Conservation (phyloP, 129 eudicot genomes). For the Escallonia rubra region DNA sequence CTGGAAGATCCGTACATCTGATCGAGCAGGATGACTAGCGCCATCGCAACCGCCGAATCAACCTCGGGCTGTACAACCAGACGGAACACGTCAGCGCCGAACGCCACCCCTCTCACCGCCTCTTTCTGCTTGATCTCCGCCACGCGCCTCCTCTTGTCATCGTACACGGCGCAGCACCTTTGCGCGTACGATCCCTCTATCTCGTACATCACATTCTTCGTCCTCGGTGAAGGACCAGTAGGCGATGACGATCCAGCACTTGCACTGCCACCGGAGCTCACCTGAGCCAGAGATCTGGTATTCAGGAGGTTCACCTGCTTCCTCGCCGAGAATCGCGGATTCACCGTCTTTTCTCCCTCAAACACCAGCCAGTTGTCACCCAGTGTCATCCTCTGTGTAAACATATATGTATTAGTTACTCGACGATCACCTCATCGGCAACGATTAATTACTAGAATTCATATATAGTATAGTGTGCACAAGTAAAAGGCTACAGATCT, state of each 20-base stretch:
- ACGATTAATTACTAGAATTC: background rate
- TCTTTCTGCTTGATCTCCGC: slow-evolving; percentile 72
- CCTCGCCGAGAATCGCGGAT: slow-evolving; percentile 42
- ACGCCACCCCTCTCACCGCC: slow-evolving; percentile 41
- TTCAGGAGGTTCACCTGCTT: slow-evolving; percentile 39
- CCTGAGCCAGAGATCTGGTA: slow-evolving; percentile 45
- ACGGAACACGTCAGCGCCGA: slow-evolving; percentile 59
- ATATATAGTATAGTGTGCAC: background rate
- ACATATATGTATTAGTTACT: background rate
- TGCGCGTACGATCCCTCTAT: slow-evolving; percentile 63
- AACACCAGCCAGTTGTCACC: slow-evolving; percentile 58
- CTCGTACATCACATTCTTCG: slow-evolving; percentile 26
- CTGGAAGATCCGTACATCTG: slow-evolving; percentile 44
- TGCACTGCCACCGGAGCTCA: slow-evolving; percentile 9
- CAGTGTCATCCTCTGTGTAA: slow-evolving; percentile 49
- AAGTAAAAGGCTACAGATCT: too few relatives aligned
- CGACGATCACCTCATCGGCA: background rate
- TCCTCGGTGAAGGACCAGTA: slow-evolving; percentile 1
- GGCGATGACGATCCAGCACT: background rate
- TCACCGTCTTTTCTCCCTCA: slow-evolving; percentile 45
- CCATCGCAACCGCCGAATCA: slow-evolving; percentile 55
- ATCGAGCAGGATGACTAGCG: slow-evolving; percentile 58
- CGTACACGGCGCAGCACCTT: slow-evolving; percentile 41
- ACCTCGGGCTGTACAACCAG: slow-evolving; percentile 39
- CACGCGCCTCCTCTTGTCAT: slow-evolving; percentile 41